Evolutionary conservation across 2,329 filamentous ascomycete species (phyloP), one percentile per base, ranked within the genome.

Genomic region (Trichoderma atrobrunneum): DNA sequence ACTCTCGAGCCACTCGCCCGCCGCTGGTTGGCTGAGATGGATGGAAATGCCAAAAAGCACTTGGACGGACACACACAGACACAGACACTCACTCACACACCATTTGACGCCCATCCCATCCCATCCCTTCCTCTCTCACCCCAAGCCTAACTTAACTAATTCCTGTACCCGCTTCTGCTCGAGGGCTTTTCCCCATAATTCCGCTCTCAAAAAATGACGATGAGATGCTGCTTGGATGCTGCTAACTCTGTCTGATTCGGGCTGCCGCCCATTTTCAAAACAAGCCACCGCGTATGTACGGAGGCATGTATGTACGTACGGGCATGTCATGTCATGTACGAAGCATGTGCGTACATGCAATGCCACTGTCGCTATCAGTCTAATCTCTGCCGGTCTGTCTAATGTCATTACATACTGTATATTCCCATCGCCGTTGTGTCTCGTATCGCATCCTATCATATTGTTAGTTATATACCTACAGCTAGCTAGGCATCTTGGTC

Each of bases 311-410:
- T 24, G 43, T n/a, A n/a, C 56, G 56, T 30, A 30, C 26, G 54
- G 18, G 54, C 54, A 10, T 18, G 56, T 18, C 36, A 43, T 43
- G 36, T 18, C n/a, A n/a, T n/a, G n/a, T 30, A 39, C 36, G 39
- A n/a, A 32, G 30, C 30, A 34, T 34, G 30, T 60, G 57, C 28
- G 30, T 21, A 11, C 54, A 68, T 60, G 65, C 65, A 30, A 60
- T 68, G 26, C 54, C 36, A 60, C 65, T 68, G 32, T 68, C 36
- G n/a, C 65, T 21, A 68, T 59, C 65, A 59, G 12, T 34, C 26
- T 34, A 24, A 24, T 66, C 48, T 56, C 48, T 54, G 34, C 32
- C 63, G 7, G 21, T 21, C 36, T 48, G 54, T 67, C 51, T 43
- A 57, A 56, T 59, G 21, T 11, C 51, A 67, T 59, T 65, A 36